phyloP scores from a whole-genome alignment of 225 moss, liverwort and hornwort species.

The Antitrichia curtipendula region DNA sequence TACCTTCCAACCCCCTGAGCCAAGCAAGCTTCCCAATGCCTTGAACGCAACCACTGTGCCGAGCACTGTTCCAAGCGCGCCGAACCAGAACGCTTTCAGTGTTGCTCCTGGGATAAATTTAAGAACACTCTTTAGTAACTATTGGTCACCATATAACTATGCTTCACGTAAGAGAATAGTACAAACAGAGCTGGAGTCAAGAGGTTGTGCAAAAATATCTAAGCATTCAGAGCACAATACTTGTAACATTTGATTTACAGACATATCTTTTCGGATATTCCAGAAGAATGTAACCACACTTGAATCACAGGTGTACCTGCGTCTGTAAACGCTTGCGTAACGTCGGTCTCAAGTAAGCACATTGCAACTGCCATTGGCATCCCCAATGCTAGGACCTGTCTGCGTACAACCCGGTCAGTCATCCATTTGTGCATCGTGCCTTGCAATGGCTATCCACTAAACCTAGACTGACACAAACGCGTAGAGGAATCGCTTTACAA shows the following conservation, averaged over 20 bases:
- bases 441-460: neutral
- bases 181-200: neutral
- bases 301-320: conserved; percentile 29
- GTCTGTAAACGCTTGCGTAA: conserved; percentile 71
- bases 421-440: neutral
- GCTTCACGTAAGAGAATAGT: neutral
- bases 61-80: conserved; percentile 80
- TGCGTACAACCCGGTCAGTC: conserved; percentile 24
- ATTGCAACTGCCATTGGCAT: conserved; percentile 93
- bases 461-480: neutral
- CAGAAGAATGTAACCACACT: neutral
- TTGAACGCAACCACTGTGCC: conserved; percentile 71
- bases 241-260: neutral
- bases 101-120: conserved; percentile 44
- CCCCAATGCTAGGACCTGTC: conserved; percentile 64
- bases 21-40: conserved; percentile 56
- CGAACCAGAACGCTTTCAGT: conserved; percentile 82
- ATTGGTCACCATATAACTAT: neutral
- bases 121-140: neutral
- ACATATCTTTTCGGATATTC: neutral
- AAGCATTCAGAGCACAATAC: neutral
- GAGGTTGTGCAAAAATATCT: neutral
- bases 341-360: conserved; percentile 85
- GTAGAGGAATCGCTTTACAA: neutral
- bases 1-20: conserved; percentile 90